Percentiles rank a stretch among this genome's conserved stretches.
Conservation (phyloP, 2,329 filamentous ascomycete species). For the Colletotrichum simmondsii region DNA sequence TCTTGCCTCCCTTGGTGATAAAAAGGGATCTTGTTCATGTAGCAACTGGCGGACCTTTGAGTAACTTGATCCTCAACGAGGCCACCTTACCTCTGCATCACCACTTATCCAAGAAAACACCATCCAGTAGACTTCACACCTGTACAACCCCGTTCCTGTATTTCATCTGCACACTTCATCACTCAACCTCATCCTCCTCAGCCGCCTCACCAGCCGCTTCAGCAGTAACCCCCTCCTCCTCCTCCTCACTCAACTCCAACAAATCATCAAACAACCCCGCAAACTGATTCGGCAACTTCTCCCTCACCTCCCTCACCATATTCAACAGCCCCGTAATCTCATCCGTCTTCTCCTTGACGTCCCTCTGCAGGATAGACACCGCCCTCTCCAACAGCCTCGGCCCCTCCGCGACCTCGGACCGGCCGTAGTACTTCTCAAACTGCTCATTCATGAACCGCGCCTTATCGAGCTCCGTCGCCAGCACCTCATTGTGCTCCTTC, state of each 20-base stretch:
- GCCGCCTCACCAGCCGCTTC: background rate
- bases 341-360: constrained; percentile 1
- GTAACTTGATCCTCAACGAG: background rate
- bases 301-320: background rate
- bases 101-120: too few relatives aligned
- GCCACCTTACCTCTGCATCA: background rate
- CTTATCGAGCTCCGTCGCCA: constrained; percentile 26
- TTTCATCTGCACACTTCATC: background rate
- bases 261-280: background rate
- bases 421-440: constrained; percentile 29
- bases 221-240: background rate
- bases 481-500: constrained; percentile 23
- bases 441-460: constrained; percentile 9
- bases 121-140: too few relatives aligned
- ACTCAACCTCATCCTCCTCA: background rate
- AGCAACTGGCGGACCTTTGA: too few relatives aligned
- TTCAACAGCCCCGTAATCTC: background rate
- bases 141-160: background rate
- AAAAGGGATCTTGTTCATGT: too few relatives aligned
- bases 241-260: background rate
- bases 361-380: background rate
- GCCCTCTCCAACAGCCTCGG: constrained; percentile 8
- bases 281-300: background rate
- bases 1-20: too few relatives aligned
- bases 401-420: background rate